Base-by-base conservation (phyloP, 2,329 filamentous ascomycete genomes). In the Colletotrichum brevisporum region DNA sequence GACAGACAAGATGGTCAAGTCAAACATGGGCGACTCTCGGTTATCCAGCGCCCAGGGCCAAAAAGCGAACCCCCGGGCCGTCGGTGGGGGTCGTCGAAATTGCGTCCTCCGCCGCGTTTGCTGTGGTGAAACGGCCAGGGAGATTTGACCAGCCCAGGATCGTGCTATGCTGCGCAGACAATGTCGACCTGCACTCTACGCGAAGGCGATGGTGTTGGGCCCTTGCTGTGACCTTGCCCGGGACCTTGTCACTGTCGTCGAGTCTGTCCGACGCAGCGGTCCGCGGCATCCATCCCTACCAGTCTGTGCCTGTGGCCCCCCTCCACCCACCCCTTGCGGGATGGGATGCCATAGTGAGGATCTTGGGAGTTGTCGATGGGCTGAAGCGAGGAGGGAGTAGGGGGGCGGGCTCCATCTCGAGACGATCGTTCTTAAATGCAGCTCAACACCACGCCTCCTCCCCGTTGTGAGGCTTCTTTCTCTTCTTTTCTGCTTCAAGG, bases 71-170 rank as follows among this genome's bases (percentile, higher is more conserved):
- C 55, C 61, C 61, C 61, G 41, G 66, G 54, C 61, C 41, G 48
- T 18, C 47, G 61, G 62, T 66, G 66, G 66, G 45, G 66, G 55
- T 16, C 31, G 50, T 31, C 55, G 66, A 69, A 69, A 66, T 69
- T 69, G 66, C 66, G 18, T 51, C 66, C 62, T 69, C 66, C 48
- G 55, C 62, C 62, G 51, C 48, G 50, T 69, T 60, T 55, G 61
- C 56, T n/a, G 62, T 69, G 62, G 63, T 69, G 66, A 69, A 69
- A 69, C 62, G 63, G 62, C 50, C 50, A 69, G 55, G 66, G 55
- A 69, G 66, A 69, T 66, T 69, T 65, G 66, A 66, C 55, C 66
- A 56, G 66, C 31, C 66, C 55, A 52, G 53, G 65, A 54, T 57
- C 53, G 60, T 57, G 47, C 48, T 26, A 50, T 43, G 15, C 41